These are phyloP conservation scores for Chytridiales sp. DNA, from an alignment of 371 early-diverging fungal species.

Conservation along the genomic window DNA sequence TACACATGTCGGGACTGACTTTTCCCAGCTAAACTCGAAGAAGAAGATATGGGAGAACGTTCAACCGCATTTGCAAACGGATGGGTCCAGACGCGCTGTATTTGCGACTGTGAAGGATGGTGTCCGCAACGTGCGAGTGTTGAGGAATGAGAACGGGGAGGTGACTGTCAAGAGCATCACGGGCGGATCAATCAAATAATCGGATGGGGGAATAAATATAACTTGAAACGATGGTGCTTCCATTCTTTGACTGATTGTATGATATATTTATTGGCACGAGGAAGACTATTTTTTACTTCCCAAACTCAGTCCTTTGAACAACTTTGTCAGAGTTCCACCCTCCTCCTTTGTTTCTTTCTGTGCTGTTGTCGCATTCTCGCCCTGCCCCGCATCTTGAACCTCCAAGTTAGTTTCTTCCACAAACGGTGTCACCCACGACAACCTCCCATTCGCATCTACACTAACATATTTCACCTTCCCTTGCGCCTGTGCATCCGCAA, in stretches of 20 bases:
- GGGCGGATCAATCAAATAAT: conserved; percentile 27
- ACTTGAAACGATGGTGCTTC: neutral
- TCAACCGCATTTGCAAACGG: conserved; percentile 85
- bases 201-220: neutral
- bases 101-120: conserved; percentile 17
- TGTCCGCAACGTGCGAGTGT: conserved; percentile 9
- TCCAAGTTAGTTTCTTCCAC: neutral
- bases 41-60: conserved; percentile 94
- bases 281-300: too few relatives aligned
- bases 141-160: conserved; percentile 18
- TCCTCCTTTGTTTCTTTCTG: neutral
- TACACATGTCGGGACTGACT: conserved; percentile 35
- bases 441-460: conserved; percentile 13
- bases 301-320: too few relatives aligned
- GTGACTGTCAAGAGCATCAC: conserved; percentile 19
- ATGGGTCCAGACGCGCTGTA: conserved; percentile 39
- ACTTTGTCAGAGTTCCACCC: neutral
- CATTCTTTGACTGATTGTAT: neutral
- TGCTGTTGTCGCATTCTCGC: too few relatives aligned
- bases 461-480: conserved; percentile 7
- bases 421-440: conserved; percentile 15
- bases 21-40: conserved; percentile 81
- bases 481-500: neutral
- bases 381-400: neutral
- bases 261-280: too few relatives aligned